Evolutionary conservation across 257 asterid species (phyloP).

Genomic region (Verbascum thapsus): DNA sequence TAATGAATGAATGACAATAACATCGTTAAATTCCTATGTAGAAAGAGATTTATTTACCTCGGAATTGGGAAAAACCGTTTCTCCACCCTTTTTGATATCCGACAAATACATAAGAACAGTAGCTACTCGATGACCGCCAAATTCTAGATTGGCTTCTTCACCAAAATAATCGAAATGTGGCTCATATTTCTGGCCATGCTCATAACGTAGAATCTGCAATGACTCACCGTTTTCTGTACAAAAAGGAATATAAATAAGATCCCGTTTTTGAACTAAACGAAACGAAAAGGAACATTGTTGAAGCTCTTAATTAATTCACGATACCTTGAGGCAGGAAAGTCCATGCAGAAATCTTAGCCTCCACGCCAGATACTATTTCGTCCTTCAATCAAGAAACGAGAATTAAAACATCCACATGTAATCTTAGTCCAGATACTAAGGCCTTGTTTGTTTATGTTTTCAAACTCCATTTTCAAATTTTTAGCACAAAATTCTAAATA

Average conservation of each 20-base stretch:
- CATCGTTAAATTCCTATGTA: not conserved
- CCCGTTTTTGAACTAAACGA: not conserved
- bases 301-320: not conserved
- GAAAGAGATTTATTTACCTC: slow-evolving; percentile 39
- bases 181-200: slow-evolving; percentile 62
- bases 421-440: not conserved
- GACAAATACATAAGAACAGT: slow-evolving; percentile 79
- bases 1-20: not conserved
- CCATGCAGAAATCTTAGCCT: slow-evolving; percentile 76
- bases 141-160: slow-evolving; percentile 46
- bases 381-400: slow-evolving; percentile 40
- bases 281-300: not conserved
- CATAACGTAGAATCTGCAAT: slow-evolving; percentile 63
- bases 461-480: too few species aligned
- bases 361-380: slow-evolving; percentile 51
- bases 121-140: slow-evolving; percentile 70
- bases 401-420: slow-evolving; percentile 5
- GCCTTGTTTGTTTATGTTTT: too few species aligned
- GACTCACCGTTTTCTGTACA: slow-evolving; percentile 66
- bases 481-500: too few species aligned
- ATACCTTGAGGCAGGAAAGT: slow-evolving; percentile 73
- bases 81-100: slow-evolving; percentile 64
- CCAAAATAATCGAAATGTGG: slow-evolving; percentile 65
- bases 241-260: slow-evolving; percentile 2
- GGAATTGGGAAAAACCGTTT: slow-evolving; percentile 61